Percentiles rank a stretch among this genome's conserved stretches.
phyloP scores from a whole-genome alignment of 345 rosid genomes.

The Pistacia vera region DNA sequence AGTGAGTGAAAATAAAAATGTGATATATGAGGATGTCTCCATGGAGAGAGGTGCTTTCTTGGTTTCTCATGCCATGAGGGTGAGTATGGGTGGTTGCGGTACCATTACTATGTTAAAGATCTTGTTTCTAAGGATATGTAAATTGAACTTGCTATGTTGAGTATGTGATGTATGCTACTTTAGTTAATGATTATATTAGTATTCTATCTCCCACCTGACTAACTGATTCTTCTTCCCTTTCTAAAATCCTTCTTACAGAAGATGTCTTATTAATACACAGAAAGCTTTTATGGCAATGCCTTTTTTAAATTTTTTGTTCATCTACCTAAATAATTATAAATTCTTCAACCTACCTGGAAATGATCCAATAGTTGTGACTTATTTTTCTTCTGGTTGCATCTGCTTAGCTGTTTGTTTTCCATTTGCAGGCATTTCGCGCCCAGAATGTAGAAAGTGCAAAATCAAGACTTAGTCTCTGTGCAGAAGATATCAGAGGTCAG shows the following conservation, averaged over 20 bases:
- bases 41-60: constrained; percentile 95
- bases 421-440: constrained; percentile 75
- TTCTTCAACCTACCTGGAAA: not conserved
- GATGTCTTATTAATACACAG: not conserved
- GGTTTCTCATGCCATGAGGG: constrained; percentile 98
- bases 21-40: constrained; percentile 89
- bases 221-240: not conserved
- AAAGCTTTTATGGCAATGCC: not conserved
- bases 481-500: constrained; percentile 81
- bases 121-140: not conserved
- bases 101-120: not conserved
- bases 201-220: not conserved
- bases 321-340: not conserved
- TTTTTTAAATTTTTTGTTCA: constrained; percentile 2
- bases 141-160: constrained; percentile 2
- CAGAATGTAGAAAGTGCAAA: constrained; percentile 91
- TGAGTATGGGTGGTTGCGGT: constrained; percentile 39
- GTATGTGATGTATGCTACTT: not conserved
- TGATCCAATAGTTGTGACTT: not conserved
- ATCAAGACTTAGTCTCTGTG: constrained; percentile 79
- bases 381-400: constrained; percentile 11
- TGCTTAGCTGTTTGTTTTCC: constrained; percentile 15
- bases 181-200: not conserved
- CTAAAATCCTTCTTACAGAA: not conserved
- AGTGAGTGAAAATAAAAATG: constrained; percentile 47